Percentiles rank a stretch among this genome's conserved stretches.
These are phyloP conservation scores for Dictyostelium discoideum DNA, from an alignment of 78 protist genomes.

Conservation along the genomic window dicty_2.7 NC_007088.5:532501-533000, in stretches of 20 bases:
- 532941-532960: constrained; percentile 27
- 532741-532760: constrained; percentile 39
- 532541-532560: neutral
- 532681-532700: neutral
- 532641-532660: neutral
- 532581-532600: neutral
- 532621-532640: neutral
- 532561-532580: neutral
- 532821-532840: constrained; percentile 12
- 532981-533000: constrained; percentile 82
- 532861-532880: neutral
- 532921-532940: constrained; percentile 33
- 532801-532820: neutral
- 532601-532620: neutral
- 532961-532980: constrained; percentile 34
- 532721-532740: constrained; percentile 83
- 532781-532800: neutral
- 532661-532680: neutral
- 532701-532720: constrained; percentile 22
- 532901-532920: constrained; percentile 54
- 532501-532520: neutral
- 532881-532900: constrained; percentile 40
- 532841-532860: no score
- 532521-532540: neutral
- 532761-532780: neutral